phyloP scores from a whole-genome alignment of 2,329 filamentous ascomycete species.

The Orbilia brochopaga region DNA sequence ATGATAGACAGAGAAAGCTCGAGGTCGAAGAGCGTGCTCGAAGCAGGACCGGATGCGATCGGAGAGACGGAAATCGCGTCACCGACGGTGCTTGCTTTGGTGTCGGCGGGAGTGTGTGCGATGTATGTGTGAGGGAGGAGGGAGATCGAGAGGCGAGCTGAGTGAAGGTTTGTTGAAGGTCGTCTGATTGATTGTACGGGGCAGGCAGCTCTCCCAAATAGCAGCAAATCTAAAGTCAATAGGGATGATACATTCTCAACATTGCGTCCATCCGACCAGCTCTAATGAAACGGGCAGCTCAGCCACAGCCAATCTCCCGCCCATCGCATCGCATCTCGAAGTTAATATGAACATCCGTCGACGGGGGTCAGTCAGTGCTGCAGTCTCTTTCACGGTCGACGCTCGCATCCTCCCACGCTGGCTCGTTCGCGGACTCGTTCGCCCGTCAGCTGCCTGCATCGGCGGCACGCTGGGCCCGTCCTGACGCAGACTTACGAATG shows the following conservation, averaged over 20 bases:
- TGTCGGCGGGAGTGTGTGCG: not conserved
- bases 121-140: constrained; percentile 11
- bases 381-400: not conserved
- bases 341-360: not conserved
- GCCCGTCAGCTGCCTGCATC: not conserved
- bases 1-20: constrained; percentile 32
- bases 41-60: constrained; percentile 11
- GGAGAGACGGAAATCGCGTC: constrained; percentile 6
- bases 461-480: not conserved
- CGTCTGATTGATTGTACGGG: not conserved
- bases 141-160: constrained; percentile 9
- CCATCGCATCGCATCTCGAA: not conserved
- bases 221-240: constrained; percentile 4
- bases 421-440: not conserved
- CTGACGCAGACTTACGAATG: not conserved
- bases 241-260: not conserved
- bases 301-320: constrained; percentile 2
- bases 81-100: not conserved
- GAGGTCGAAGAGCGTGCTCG: not conserved
- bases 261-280: not conserved
- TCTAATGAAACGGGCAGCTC: constrained; percentile 5
- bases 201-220: constrained; percentile 1
- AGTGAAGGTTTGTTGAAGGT: constrained; percentile 18
- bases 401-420: not conserved
- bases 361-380: not conserved